Evolutionary conservation across 1,139 yeast species (phyloP), one percentile per base, ranked within the genome.

Genomic region (Yamadazyma jaroonii): DNA sequence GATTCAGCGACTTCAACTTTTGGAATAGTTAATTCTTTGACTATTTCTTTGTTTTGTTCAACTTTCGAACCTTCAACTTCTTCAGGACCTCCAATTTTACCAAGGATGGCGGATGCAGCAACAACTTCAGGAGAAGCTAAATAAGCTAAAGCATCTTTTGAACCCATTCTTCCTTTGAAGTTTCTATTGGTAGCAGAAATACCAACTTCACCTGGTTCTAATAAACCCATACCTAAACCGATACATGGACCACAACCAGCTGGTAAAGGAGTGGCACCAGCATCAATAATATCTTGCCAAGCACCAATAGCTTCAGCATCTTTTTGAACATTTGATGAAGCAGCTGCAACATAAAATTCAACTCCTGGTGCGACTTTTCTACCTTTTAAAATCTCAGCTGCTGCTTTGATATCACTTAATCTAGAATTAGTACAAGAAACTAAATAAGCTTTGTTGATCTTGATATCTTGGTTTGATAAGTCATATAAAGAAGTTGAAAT

Each of bases 231-330:
- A 44, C 99, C 99, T 41, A 92, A 74, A 31, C 99, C 99, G 56
- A 92, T 92, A 69, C 99, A 92, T 27, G 99, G 99, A 34, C 99
- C 99, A 67, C 99, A 92, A 17, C 99, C 99, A 13, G 98, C 96
- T 12, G 97, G 97, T 51, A 92, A 77, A 26, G 97, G 90, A 52
- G 70, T 86, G 40, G 97, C 96, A 36, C 99, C 99, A 10, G 97
- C 95, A 39, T 84, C 92, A 31, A 92, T 55, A 38, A 94, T 74
- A 25, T 79, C 80, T 53, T 89, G 77, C 98, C 99, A 94, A 9
- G 95, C 94, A 43, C 98, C 98, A 36, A 65, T 69, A 31, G 79
- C 76, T 65, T 86, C 96, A 33, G 98, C 97, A 51, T 89, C 97
- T 47, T 77, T 76, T 67, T 92, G 97, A 27, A 94, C 97, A 50